Evolutionary conservation across 257 asterid genomes (phyloP), one percentile per base, ranked within the genome.

Genomic region (Gardenia jasminoides): DNA sequence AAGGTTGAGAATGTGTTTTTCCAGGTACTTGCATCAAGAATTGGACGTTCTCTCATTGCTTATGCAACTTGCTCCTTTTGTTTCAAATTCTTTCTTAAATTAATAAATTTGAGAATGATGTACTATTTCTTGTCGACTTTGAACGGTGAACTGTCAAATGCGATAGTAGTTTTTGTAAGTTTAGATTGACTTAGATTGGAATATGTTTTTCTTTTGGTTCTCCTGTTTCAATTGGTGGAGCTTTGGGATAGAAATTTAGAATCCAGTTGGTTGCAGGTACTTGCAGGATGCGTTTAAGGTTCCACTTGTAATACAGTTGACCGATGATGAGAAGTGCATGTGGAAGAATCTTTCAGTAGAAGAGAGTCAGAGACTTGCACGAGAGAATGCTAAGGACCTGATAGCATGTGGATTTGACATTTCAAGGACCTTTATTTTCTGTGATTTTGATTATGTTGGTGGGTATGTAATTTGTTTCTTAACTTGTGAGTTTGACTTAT

Each of bases 291-390:
- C 92, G 77, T 95, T 95, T 84, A 93, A 92, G 87, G 99, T 95
- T 83, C 99, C 99, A 1, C 90, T 95, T 36, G 98, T 95, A 78
- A 93, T 95, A 79, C 98, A 95, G 67, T 77, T 95, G 82, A 95
- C 99, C 2, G 99, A 95, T 84, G 99, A 96, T 77, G 99, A 96
- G 94, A 96, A 96, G 83, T 96, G 91, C 78, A 88, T 96, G 97
- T 96, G 99, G 99, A 96, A 92, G 91, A 87, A 93, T 87, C 78
- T 96, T 81, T 78, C 93, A 0, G 94, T 93, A 79, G 98, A 96
- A 89, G 99, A 93, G 76, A 91, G 97, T 78, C 91, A 92, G 86
- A 90, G 98, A 83, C 97, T 96, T 64, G 99, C 97, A 1, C 93
- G 98, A 26, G 98, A 96, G 85, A 96, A 96, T 86, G 98, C 99